Evolutionary conservation across 2,329 filamentous ascomycete genomes (phyloP).

Genomic region (Fusarium kyushuense): DNA sequence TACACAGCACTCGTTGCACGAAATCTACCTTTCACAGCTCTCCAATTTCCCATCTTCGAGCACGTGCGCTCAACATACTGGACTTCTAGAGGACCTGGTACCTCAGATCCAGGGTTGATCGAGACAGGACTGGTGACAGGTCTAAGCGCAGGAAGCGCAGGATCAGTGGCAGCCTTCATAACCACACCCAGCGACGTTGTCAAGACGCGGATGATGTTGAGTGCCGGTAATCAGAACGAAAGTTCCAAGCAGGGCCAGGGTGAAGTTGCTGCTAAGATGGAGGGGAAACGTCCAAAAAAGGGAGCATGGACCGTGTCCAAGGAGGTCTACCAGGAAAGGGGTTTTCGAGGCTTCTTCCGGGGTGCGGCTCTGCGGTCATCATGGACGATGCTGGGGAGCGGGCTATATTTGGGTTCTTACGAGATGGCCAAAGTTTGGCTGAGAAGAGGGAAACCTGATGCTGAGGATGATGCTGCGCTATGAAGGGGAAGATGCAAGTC

Average conservation of each 20-base stretch:
- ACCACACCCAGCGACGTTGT: conserved; percentile 92
- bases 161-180: conserved; percentile 79
- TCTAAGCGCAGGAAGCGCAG: conserved; percentile 77
- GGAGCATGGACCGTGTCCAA: conserved; percentile 70
- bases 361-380: conserved; percentile 78
- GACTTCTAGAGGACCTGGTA: conserved; percentile 49
- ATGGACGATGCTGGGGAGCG: conserved; percentile 87
- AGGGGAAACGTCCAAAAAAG: conserved; percentile 51
- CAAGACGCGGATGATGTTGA: conserved; percentile 90
- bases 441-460: conserved; percentile 56
- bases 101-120: conserved; percentile 56
- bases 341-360: conserved; percentile 79
- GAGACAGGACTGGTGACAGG: conserved; percentile 81
- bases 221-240: conserved; percentile 57
- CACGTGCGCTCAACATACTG: conserved; percentile 69
- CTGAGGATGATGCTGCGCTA: conserved; percentile 50
- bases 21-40: conserved; percentile 87
- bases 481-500: conserved; percentile 21
- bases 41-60: conserved; percentile 92
- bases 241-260: conserved; percentile 12
- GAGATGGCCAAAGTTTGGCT: conserved; percentile 80
- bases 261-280: conserved; percentile 38
- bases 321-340: conserved; percentile 74
- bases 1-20: conserved; percentile 85
- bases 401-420: conserved; percentile 87